Evolutionary conservation across 1,139 yeast genomes (phyloP), one percentile per base, ranked within the genome.

Genomic region (Lodderomyces margitis): DNA sequence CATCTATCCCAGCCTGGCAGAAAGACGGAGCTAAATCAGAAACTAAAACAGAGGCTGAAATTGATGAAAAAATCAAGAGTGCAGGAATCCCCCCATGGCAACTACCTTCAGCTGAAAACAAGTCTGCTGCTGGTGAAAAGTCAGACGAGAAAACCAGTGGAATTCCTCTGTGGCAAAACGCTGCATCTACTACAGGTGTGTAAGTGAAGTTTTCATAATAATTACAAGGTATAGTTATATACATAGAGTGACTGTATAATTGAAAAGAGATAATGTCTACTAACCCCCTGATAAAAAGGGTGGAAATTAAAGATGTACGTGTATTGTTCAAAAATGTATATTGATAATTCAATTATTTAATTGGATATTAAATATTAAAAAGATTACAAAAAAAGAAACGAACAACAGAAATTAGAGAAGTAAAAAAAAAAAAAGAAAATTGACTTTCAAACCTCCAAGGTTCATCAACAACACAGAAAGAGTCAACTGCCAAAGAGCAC

Each of bases 61-160:
- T 70, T 27, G 54, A 63, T 38, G 62, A 67, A 34, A 59, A 65
- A 21, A 65, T 72, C 25, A 62, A 67, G 40, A 66, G 61, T 44
- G 69, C 69, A 7, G 74, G 76, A 14, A 73, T 70, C 14, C 78
- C 78, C 12, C 58, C 75, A 14, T 73, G 78, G 78, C 78, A 73
- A 53, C 57, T 72, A 40, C 69, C 40, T 31, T 20, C 20, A 11
- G 17, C 21, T n/a, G 24, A 27, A 11, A 37, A 19, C 27, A 21
- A 31, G n/a, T 17, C 20, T 28, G 21, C 39, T 11, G 35, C n/a
- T 23, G 27, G 20, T 5, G 37, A 19, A 5, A 34, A 39, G 8
- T 11, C 17, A 14, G 32, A 28, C 6, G n/a, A 28, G 19, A 28
- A 21, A 25, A 33, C 17, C 25, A 39, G 23, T 31, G 46, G 38